These are phyloP conservation scores for Chaetomium fimeti DNA, from an alignment of 495 filamentous ascomycete genomes.

Conservation along the genomic window DNA sequence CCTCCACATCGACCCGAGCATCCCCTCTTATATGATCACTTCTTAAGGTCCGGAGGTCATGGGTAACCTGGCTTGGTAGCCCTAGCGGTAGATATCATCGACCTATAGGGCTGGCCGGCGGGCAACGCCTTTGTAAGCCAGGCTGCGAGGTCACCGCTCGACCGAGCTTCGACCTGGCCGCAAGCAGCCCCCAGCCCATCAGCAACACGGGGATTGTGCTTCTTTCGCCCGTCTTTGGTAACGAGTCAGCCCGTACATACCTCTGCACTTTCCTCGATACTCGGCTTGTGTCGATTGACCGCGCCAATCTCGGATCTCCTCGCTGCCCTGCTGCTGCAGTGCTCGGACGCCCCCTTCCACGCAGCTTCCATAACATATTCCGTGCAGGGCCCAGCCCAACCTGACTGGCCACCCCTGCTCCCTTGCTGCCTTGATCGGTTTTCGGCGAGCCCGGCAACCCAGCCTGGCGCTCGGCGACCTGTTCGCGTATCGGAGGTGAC, in stretches of 20 bases:
- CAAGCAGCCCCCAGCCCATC: no score
- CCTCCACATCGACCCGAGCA: conserved; percentile 21
- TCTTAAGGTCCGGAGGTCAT: conserved; percentile 23
- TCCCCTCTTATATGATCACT: conserved; percentile 16
- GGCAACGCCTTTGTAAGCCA: background rate
- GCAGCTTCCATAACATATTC: conserved; percentile 43
- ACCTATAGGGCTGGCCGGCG: conserved; percentile 27
- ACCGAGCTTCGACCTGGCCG: no score
- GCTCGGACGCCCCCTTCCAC: conserved; percentile 41
- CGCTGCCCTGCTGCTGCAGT: conserved; percentile 14
- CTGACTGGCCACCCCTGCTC: background rate
- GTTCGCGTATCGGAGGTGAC: background rate
- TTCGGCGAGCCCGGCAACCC: conserved; percentile 32
- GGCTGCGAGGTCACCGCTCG: background rate
- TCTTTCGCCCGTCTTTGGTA: background rate
- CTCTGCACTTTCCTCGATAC: background rate
- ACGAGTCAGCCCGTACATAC: conserved; percentile 24
- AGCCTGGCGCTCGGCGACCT: background rate
- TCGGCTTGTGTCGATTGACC: background rate
- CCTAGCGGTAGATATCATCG: conserved; percentile 21
- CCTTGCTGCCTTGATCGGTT: background rate
- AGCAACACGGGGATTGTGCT: background rate
- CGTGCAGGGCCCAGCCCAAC: conserved; percentile 30
- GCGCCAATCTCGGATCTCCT: conserved; percentile 16
- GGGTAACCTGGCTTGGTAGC: conserved; percentile 23